Base-by-base conservation (phyloP, 768 basidiomycete genomes). In the Hygrophorus pudorinus region DNA sequence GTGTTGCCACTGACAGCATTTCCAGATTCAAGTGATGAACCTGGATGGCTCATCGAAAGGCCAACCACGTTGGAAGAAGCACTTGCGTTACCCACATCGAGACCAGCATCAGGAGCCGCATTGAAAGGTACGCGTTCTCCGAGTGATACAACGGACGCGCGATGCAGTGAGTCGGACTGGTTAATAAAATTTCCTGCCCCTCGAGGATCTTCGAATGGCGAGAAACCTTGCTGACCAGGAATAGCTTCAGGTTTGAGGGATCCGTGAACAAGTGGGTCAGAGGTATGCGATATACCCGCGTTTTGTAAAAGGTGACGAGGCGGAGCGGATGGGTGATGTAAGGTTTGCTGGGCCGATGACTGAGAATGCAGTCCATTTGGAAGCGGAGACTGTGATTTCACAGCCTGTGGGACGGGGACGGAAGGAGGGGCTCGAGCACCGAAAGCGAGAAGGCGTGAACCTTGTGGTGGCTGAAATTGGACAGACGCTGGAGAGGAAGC, bases 181-280 rank as follows among this genome's bases (percentile, higher is more conserved):
- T 24, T 48, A 33, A 32, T 29, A 35, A 48, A 29, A 33, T 12
- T 13, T 38, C 49, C 42, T 33, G 51, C 13, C 20, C 55, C 60
- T 17, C 51, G 48, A 10, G 48, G 61, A n/a, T 76, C 77, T 30
- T 80, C 76, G 49, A 80, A 81, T 0, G 77, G 76, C 10, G 72
- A 74, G 52, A 80, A 79, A 13, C 66, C 67, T 20, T 64, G 55
- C 30, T 51, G 47, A 33, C 59, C 49, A 18, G 59, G 64, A 3
- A 53, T 44, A 27, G 47, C 44, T 27, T 70, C 68, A 20, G 55
- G 11, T 51, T 59, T 61, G n/a, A 48, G 30, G 20, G 51, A 39
- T 5, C 44, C 48, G 31, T 56, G 54, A 29, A 48, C 49, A 14
- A 53, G 42, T 3, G 53, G 16, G 30, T 52, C 37, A 24, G 63